Conservation (phyloP, 2,329 filamentous ascomycete genomes). For the Monilinia fructigena region DNA sequence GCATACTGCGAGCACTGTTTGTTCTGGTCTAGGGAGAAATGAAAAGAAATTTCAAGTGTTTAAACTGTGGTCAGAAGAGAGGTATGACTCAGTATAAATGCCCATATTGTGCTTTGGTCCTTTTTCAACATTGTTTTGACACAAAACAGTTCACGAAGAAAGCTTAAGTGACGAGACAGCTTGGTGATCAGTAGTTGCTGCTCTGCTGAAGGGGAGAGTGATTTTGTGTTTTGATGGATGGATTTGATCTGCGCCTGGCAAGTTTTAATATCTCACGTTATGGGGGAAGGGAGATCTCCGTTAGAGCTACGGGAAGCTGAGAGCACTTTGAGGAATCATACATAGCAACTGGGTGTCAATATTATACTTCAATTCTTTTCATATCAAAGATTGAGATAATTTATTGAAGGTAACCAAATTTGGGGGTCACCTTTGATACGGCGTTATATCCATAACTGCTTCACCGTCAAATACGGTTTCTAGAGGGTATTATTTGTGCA, state of each 20-base stretch:
- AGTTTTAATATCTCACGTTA: no score
- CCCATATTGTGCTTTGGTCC: conserved; percentile 26
- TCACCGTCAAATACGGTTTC: neutral
- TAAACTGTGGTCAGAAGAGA: conserved; percentile 27
- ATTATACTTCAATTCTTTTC: neutral
- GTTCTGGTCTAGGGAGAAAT: conserved; percentile 29
- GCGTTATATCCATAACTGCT: neutral
- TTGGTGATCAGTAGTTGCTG: neutral
- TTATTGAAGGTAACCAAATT: neutral
- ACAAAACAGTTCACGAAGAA: neutral
- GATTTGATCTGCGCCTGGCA: neutral
- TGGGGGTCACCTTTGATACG: neutral
- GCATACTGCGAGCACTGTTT: conserved; percentile 25
- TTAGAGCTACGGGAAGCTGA: neutral
- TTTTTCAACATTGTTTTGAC: conserved; percentile 27
- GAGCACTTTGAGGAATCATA: neutral
- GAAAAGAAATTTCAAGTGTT: conserved; percentile 31
- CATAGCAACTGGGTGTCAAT: neutral
- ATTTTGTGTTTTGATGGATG: neutral
- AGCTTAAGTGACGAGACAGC: neutral
- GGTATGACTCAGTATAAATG: conserved; percentile 28
- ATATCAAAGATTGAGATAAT: neutral
- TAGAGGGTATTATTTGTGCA: neutral
- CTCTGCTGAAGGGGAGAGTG: neutral
- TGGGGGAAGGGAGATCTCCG: no score